phyloP scores from a whole-genome alignment of 2,329 filamentous ascomycete species.

The Seiridium cupressi region DNA sequence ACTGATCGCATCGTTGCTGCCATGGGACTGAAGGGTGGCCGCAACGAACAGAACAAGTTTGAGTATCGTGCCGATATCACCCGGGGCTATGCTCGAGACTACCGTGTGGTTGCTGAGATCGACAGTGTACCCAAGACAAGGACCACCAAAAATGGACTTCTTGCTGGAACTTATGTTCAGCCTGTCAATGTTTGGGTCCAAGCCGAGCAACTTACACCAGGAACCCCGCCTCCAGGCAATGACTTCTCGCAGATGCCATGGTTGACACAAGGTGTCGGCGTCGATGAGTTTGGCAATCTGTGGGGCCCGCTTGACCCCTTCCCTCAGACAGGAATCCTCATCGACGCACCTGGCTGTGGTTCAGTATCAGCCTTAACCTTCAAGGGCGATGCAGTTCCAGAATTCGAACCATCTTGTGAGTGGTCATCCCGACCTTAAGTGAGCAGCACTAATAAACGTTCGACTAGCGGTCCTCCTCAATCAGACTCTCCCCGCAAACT shows the following conservation, averaged over 20 bases:
- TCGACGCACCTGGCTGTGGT: slow-evolving; percentile 19
- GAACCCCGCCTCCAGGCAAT: slow-evolving; percentile 28
- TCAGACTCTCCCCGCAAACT: too few species aligned
- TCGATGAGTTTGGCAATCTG: slow-evolving; percentile 30
- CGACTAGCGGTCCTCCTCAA: too few species aligned
- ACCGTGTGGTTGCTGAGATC: slow-evolving; percentile 30
- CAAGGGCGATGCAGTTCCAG: too few species aligned
- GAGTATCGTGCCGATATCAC: slow-evolving; percentile 32
- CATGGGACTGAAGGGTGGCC: slow-evolving; percentile 27
- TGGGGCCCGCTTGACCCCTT: slow-evolving; percentile 36
- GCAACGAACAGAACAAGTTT: slow-evolving; percentile 34
- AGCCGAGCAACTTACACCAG: slow-evolving; percentile 33
- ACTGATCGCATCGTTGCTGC: slow-evolving; percentile 32
- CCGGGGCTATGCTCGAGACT: slow-evolving; percentile 32
- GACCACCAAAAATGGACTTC: slow-evolving; percentile 31
- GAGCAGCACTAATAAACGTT: too few species aligned
- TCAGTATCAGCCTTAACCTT: not conserved
- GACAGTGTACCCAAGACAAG: slow-evolving; percentile 27
- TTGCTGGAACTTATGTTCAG: slow-evolving; percentile 32
- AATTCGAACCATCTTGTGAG: too few species aligned
- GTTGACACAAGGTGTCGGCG: slow-evolving; percentile 32
- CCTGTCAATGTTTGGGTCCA: slow-evolving; percentile 35
- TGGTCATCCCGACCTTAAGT: too few species aligned
- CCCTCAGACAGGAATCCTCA: slow-evolving; percentile 33
- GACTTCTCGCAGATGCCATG: slow-evolving; percentile 35